Evolutionary conservation across 495 filamentous ascomycete species (phyloP), one percentile per base, ranked within the genome.

Genomic region (Penicillium nucicola): DNA sequence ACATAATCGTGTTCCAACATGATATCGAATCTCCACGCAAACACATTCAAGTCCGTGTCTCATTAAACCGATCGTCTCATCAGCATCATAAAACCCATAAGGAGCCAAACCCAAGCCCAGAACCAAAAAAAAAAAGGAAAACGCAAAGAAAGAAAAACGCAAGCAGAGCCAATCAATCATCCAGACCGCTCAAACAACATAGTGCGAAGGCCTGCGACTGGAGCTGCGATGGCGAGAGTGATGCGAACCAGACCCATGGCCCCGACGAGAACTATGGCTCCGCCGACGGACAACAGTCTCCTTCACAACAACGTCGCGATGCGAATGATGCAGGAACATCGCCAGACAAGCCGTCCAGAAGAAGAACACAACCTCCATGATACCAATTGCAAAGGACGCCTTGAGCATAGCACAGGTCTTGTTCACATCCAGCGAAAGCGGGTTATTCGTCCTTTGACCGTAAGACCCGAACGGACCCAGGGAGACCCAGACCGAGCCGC

Each of bases 351-450:
- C 74, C 1, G 90, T 92, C 60, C 89, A 70, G 61, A 85, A 81
- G 67, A 96, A 96, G 68, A 92, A 89, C 25, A 95, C 70, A 44
- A 71, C 72, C 58, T 93, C 89, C 83, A 96, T 92, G 60, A 96
- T 96, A 1, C 82, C 91, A 50, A 96, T 79, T 2, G 89, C 91
- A 54, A 88, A 96, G 53, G 72, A 77, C 1, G 91, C 84, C 81
- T 96, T 96, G 45, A 92, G 79, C 89, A 96, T 92, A 14, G 81
- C 80, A 67, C 91, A 96, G 3, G 77, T 78, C 78, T 92, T 92
- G 62, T 91, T 79, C 18, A 83, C 58, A 11, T 74, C 61, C 3
- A 83, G 45, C 18, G 76, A 50, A 5, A 76, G 62, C 15, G 55
- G 62, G 33, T 69, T 76, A 42, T 75, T 74, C 1, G 65, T 62